phyloP scores from a whole-genome alignment of 345 rosid species.

The Passiflora organensis region DNA sequence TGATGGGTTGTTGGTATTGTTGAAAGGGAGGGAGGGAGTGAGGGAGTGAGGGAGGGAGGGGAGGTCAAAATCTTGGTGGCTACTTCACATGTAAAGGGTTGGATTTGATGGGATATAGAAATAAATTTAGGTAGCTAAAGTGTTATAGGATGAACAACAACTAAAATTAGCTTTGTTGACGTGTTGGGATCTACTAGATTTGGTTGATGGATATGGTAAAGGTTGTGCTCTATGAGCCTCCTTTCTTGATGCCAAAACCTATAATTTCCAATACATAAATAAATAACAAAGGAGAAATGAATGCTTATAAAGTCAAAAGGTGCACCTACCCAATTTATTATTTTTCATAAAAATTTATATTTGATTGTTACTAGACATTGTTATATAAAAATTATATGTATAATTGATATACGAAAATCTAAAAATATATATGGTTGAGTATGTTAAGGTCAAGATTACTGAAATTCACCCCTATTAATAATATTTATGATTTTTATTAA shows the following conservation, averaged over 20 bases:
- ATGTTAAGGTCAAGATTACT: too few relatives aligned
- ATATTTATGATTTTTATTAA: too few relatives aligned
- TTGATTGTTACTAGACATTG: too few relatives aligned
- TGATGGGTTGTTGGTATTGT: too few relatives aligned
- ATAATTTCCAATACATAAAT: too few relatives aligned
- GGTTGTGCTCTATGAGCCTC: background rate
- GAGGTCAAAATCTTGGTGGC: slow-evolving; percentile 18
- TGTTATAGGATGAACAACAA: slow-evolving; percentile 15
- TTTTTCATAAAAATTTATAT: too few relatives aligned
- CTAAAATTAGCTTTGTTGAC: slow-evolving; percentile 23
- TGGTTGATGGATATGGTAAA: slow-evolving; percentile 18
- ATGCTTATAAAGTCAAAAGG: background rate
- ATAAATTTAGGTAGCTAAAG: background rate
- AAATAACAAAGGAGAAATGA: background rate
- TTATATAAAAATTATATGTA: too few relatives aligned
- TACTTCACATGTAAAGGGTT: slow-evolving; percentile 29
- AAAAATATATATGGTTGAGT: too few relatives aligned
- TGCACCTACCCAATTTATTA: slow-evolving; percentile 6
- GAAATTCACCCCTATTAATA: too few relatives aligned
- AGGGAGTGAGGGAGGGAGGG: background rate
- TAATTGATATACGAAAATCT: too few relatives aligned
- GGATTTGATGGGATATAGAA: background rate
- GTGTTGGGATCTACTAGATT: slow-evolving; percentile 19
- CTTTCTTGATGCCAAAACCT: slow-evolving; percentile 17
- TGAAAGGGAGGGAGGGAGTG: too few relatives aligned